Conservation (phyloP, 805 yeast genomes). For the Starmerella etchellsii region DNA sequence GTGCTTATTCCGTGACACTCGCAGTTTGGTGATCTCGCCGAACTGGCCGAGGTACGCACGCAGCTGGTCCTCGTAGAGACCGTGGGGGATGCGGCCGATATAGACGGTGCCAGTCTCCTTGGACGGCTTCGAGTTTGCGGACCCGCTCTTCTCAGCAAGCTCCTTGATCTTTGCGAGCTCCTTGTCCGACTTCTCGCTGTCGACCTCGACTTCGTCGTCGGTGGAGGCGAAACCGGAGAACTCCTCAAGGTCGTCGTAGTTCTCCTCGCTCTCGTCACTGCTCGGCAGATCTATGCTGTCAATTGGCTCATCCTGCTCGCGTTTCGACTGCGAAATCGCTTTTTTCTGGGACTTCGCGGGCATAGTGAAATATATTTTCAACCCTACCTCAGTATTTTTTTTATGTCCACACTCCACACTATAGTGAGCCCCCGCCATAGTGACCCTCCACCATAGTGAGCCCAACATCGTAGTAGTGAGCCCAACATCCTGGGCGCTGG, state of each 20-base stretch:
- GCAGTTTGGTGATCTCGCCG: conserved; percentile 67
- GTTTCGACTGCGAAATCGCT: conserved; percentile 5
- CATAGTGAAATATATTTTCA: not conserved
- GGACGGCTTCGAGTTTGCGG: conserved; percentile 9
- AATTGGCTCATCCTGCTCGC: not conserved
- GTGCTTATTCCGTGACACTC: conserved; percentile 76
- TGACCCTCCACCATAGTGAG: no score
- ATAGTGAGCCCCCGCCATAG: no score
- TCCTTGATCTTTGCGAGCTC: conserved; percentile 4
- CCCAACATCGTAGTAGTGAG: no score
- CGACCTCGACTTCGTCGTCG: conserved; percentile 18
- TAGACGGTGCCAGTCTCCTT: conserved; percentile 53
- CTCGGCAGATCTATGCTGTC: conserved; percentile 6
- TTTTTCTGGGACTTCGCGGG: not conserved
- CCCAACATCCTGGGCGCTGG: no score
- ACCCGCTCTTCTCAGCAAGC: conserved; percentile 2
- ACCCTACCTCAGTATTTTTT: no score
- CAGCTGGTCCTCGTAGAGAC: conserved; percentile 66
- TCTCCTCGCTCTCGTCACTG: conserved; percentile 7
- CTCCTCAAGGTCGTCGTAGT: conserved; percentile 14
- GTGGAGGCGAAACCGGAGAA: conserved; percentile 19
- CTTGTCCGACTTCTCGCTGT: conserved; percentile 4
- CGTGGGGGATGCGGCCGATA: conserved; percentile 85
- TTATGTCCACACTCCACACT: no score
- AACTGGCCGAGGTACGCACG: conserved; percentile 77